Conservation (phyloP, 208 protist genomes). For the Phytomonas sp. region DNA sequence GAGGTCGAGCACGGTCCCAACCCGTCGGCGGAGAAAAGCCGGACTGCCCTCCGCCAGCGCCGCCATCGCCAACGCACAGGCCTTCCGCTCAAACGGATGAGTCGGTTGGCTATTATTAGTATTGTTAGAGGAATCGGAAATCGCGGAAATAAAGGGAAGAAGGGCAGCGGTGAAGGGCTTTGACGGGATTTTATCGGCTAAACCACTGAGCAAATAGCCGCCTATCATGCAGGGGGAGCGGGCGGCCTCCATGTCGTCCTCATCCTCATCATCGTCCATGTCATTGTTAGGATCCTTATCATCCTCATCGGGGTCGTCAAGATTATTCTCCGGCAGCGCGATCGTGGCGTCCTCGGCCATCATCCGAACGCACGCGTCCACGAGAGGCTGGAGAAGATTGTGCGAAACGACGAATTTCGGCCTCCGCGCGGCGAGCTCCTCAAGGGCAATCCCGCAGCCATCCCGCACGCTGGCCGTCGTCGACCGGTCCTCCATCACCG, state of each 20-base stretch:
- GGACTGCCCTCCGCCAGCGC: slow-evolving; percentile 57
- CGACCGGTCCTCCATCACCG: slow-evolving; percentile 23
- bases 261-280: slow-evolving; percentile 26
- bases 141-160: slow-evolving; percentile 39
- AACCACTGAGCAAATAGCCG: slow-evolving; percentile 46
- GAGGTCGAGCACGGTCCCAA: slow-evolving; percentile 66
- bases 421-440: slow-evolving; percentile 36
- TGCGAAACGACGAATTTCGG: slow-evolving; percentile 57
- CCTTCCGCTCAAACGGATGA: slow-evolving; percentile 46
- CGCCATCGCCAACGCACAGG: slow-evolving; percentile 64
- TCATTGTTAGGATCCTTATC: slow-evolving; percentile 11
- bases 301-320: slow-evolving; percentile 23
- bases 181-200: slow-evolving; percentile 39
- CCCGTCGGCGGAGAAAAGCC: slow-evolving; percentile 57
- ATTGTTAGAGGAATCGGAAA: slow-evolving; percentile 29
- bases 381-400: slow-evolving; percentile 41
- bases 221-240: slow-evolving; percentile 57
- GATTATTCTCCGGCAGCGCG: slow-evolving; percentile 30
- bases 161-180: slow-evolving; percentile 50
- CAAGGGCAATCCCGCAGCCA: slow-evolving; percentile 37
- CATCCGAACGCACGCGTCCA: slow-evolving; percentile 44
- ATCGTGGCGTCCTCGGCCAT: slow-evolving; percentile 78
- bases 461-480: slow-evolving; percentile 43
- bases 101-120: slow-evolving; percentile 1
- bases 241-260: slow-evolving; percentile 48